Evolutionary conservation across 805 yeast genomes (phyloP).

Genomic region (Candida adriatica): DNA sequence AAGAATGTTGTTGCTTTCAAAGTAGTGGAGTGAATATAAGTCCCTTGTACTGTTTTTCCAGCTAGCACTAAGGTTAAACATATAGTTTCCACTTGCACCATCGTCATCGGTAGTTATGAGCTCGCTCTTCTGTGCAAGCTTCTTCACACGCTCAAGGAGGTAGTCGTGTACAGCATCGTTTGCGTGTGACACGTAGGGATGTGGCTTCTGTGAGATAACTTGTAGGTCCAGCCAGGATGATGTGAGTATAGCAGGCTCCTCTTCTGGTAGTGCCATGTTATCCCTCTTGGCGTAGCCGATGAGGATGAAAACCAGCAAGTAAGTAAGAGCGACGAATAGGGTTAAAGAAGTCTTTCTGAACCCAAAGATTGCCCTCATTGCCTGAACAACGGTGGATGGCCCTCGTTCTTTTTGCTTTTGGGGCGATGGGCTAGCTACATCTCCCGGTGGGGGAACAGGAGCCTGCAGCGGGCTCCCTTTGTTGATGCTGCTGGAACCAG

Average conservation of each 20-base stretch:
- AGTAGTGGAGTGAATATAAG: constrained; percentile 53
- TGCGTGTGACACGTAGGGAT: constrained; percentile 73
- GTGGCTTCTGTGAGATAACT: constrained; percentile 54
- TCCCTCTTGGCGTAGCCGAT: constrained; percentile 33
- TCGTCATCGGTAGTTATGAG: constrained; percentile 33
- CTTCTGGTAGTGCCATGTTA: constrained; percentile 37
- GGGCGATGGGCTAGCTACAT: background rate
- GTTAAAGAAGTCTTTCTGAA: constrained; percentile 70
- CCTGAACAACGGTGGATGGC: constrained; percentile 15
- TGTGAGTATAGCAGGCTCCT: constrained; percentile 30
- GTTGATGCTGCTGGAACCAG: constrained; percentile 7
- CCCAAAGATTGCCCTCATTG: constrained; percentile 48
- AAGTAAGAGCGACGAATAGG: constrained; percentile 42
- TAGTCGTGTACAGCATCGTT: constrained; percentile 75
- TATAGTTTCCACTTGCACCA: constrained; percentile 30
- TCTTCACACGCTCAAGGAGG: constrained; percentile 37
- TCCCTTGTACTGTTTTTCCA: constrained; percentile 33
- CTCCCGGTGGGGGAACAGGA: background rate
- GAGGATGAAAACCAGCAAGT: constrained; percentile 33
- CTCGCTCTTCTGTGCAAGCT: constrained; percentile 23
- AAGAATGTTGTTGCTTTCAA: constrained; percentile 74
- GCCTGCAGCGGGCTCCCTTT: constrained; percentile 6
- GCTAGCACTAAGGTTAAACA: constrained; percentile 44
- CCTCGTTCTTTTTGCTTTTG: background rate
- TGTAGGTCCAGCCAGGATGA: constrained; percentile 71